Evolutionary conservation across 2,329 filamentous ascomycete species (phyloP).

Genomic region (Setomelanomma holmii): DNA sequence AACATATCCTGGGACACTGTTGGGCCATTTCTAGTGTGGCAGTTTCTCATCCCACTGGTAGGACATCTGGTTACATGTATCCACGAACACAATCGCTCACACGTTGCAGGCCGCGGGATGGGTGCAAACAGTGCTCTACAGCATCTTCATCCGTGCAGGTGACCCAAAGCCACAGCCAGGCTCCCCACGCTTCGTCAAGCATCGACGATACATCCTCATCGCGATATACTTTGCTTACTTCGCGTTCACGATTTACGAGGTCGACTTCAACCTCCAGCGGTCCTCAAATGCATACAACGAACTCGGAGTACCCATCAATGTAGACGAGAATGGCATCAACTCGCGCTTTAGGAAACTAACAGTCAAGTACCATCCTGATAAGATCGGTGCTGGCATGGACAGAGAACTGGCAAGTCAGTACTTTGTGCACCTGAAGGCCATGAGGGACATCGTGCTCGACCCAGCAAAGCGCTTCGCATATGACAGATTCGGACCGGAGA

Average conservation of each 20-base stretch:
- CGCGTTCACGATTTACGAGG: constrained; percentile 90
- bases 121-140: constrained; percentile 82
- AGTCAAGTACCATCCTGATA: constrained; percentile 81
- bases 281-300: constrained; percentile 80
- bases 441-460: constrained; percentile 86
- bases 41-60: constrained; percentile 45
- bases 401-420: constrained; percentile 52
- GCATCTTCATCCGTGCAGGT: constrained; percentile 86
- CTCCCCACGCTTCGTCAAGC: constrained; percentile 70
- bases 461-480: constrained; percentile 81
- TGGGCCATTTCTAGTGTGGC: constrained; percentile 43
- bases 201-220: constrained; percentile 84
- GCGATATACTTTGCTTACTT: constrained; percentile 85
- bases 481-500: constrained; percentile 77
- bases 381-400: constrained; percentile 56
- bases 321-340: constrained; percentile 79
- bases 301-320: constrained; percentile 72
- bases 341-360: constrained; percentile 77
- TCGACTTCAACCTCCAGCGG: constrained; percentile 78
- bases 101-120: constrained; percentile 38
- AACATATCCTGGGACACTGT: constrained; percentile 41
- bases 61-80: neutral
- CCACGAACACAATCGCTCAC: constrained; percentile 18
- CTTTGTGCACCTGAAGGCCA: constrained; percentile 84
- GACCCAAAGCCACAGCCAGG: constrained; percentile 76